Conservation (phyloP, 768 basidiomycete genomes). For the Tulasnella sp. region DNA sequence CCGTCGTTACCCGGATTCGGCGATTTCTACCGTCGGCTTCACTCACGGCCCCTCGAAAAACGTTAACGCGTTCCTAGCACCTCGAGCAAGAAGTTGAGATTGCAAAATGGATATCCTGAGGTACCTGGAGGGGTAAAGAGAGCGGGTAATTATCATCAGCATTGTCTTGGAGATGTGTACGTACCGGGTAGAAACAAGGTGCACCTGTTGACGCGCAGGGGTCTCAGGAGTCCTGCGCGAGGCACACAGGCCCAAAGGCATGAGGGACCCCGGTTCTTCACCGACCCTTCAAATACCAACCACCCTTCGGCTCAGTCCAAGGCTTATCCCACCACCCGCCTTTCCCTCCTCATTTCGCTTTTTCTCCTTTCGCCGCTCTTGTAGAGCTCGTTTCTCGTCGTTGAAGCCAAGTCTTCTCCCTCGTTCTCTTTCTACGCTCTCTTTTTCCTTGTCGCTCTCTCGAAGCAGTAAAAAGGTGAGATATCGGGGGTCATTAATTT, state of each 20-base stretch:
- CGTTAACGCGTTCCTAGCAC: neutral
- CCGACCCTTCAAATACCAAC: neutral
- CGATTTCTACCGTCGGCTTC: neutral
- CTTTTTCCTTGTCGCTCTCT: neutral
- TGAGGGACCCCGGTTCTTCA: neutral
- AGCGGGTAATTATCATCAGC: neutral
- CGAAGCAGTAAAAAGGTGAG: constrained; percentile 5
- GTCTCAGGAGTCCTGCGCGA: neutral
- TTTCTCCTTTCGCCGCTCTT: neutral
- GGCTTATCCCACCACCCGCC: neutral
- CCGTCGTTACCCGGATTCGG: neutral
- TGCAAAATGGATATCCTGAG: neutral
- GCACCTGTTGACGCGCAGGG: neutral
- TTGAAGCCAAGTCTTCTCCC: neutral
- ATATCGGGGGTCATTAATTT: constrained; percentile 1
- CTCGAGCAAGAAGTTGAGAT: neutral
- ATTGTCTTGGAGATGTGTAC: constrained; percentile 3
- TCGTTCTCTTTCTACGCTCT: neutral
- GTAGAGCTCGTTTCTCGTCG: neutral
- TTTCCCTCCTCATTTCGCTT: neutral
- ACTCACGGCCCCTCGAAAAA: neutral
- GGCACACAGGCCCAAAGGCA: neutral
- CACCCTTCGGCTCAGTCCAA: neutral
- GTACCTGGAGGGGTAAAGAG: neutral
- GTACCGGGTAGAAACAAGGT: neutral